Conservation (phyloP, 2,329 filamentous ascomycete genomes). For the Lachnellula willkommii region DNA sequence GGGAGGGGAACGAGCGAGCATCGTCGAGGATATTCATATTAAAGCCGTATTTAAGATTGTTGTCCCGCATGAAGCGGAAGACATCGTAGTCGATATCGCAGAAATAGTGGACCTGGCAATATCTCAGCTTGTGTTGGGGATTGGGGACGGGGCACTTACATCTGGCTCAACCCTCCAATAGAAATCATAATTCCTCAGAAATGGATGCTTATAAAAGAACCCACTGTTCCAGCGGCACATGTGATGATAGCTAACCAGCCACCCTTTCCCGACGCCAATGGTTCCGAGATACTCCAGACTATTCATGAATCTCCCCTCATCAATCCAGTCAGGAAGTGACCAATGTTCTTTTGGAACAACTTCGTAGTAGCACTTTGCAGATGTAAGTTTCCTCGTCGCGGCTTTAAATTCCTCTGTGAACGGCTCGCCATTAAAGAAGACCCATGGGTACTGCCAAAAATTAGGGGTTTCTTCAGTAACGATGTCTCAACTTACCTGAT, state of each 20-base stretch:
- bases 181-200: conserved; percentile 56
- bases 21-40: conserved; percentile 93
- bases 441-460: conserved; percentile 66
- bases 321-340: conserved; percentile 92
- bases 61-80: conserved; percentile 79
- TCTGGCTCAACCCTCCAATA: conserved; percentile 58
- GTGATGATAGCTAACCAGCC: conserved; percentile 92
- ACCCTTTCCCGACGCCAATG: conserved; percentile 94
- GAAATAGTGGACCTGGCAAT: conserved; percentile 46
- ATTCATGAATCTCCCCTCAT: conserved; percentile 82
- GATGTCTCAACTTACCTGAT: conserved; percentile 12
- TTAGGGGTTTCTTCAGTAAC: not conserved
- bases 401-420: conserved; percentile 74
- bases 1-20: conserved; percentile 80
- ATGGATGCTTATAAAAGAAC: conserved; percentile 73
- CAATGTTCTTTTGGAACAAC: conserved; percentile 81
- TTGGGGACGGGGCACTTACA: conserved; percentile 36
- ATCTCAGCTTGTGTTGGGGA: conserved; percentile 10
- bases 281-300: conserved; percentile 88
- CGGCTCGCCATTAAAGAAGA: conserved; percentile 77
- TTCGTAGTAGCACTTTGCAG: conserved; percentile 67
- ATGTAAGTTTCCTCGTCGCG: conserved; percentile 61
- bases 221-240: conserved; percentile 96
- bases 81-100: conserved; percentile 73
- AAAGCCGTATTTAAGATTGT: conserved; percentile 73